A percentile compares a stretch with the other conserved stretches of the same genome.
Evolutionary conservation across 2,329 filamentous ascomycete genomes (phyloP).

Genomic region (Penicillium palitans): DNA sequence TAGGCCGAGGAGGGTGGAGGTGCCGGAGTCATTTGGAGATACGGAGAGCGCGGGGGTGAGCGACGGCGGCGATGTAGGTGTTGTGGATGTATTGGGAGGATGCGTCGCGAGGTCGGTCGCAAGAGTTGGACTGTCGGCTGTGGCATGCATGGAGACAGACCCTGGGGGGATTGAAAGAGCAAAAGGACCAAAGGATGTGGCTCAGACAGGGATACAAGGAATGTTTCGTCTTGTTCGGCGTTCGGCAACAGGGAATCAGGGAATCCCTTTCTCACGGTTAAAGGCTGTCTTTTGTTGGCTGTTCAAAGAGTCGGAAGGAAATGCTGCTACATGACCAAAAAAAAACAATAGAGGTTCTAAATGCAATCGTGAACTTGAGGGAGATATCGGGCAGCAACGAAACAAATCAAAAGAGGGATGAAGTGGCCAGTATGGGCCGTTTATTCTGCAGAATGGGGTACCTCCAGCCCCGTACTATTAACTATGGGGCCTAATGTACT

Average conservation of each 20-base stretch:
- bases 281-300: constrained; percentile 3
- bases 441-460: constrained; percentile 23
- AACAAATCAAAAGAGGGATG: constrained; percentile 27
- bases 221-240: constrained; percentile 24
- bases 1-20: constrained; percentile 32
- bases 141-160: constrained; percentile 41
- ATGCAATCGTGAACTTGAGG: constrained; percentile 1
- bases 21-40: constrained; percentile 31
- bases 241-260: constrained; percentile 18
- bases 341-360: background rate
- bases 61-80: constrained; percentile 29
- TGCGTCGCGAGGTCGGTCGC: constrained; percentile 30
- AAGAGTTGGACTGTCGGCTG: constrained; percentile 35
- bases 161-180: constrained; percentile 17
- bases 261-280: constrained; percentile 20
- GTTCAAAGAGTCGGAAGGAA: constrained; percentile 5
- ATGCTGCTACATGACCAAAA: constrained; percentile 22
- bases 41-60: constrained; percentile 29
- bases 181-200: constrained; percentile 12
- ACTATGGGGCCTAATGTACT: constrained; percentile 24
- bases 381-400: constrained; percentile 23
- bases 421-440: constrained; percentile 19
- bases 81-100: constrained; percentile 29
- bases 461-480: constrained; percentile 13
- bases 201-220: constrained; percentile 28